Base-by-base conservation (phyloP, 1,284 basidiomycete species). In the Singerocomus inundabilis region DNA sequence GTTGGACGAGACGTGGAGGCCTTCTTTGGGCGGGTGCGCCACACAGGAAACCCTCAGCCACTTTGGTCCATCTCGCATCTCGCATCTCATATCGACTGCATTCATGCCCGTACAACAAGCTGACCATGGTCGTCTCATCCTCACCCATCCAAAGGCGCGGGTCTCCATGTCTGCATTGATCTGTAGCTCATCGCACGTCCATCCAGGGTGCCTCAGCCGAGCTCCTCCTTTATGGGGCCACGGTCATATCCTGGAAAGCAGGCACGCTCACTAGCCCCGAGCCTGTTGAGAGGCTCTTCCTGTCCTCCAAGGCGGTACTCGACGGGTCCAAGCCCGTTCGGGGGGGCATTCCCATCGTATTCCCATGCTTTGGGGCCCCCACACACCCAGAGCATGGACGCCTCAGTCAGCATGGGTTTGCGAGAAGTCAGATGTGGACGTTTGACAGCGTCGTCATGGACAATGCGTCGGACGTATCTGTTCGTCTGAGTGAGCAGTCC, bases 301-400 rank as follows among this genome's bases (percentile, higher is more conserved):
- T 92, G 9, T 90, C 87, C 16, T 78, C 79, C 25, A 91, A 87
- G 66, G 85, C 91, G 1, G 70, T 73, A 13, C 70, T 91, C 3
- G 90, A 93, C 61, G 88, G 88, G 2, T 79, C 81, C 47, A 83
- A 84, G 63, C 74, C 84, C 33, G 78, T 93, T 21, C 79, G 91
- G 48, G 91, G 91, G n/a, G 91, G 91, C 2, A 91, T 93, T 24
- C 91, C 89, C 5, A 71, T 92, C 38, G 85, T 90, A 30, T 93
- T 91, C 69, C 92, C 92, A 28, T 88, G 86, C 69, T 94, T 94
- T 62, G 92, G 92, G 3, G 73, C 87, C 2, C 90, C 92, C 2
- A 75, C 72, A 6, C 85, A 84, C 58, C 77, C 78, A 1, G 84
- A 89, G 36, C 91, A 95, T 65, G 64, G 70, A n/a, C 80, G 80